Percentiles rank a stretch among this genome's conserved stretches.
These are phyloP conservation scores for Nectriaceae sp. DNA, from an alignment of 2,329 filamentous ascomycete genomes.

Conservation along the genomic window DNA sequence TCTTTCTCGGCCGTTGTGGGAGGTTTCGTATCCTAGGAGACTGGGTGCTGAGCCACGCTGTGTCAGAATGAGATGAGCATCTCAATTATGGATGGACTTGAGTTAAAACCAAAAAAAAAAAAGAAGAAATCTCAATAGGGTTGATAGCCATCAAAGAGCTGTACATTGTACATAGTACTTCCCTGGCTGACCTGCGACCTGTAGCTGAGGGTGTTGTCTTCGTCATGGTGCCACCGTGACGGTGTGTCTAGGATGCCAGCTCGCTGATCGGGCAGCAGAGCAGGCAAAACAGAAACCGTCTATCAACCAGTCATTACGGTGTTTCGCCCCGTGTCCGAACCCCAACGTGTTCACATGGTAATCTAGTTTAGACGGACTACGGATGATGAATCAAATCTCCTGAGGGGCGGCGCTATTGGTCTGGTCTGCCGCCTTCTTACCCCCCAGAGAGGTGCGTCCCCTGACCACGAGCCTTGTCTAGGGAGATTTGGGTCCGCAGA, in stretches of 20 bases:
- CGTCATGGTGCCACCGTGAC: background rate
- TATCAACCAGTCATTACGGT: conserved; percentile 10
- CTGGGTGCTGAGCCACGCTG: background rate
- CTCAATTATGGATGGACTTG: background rate
- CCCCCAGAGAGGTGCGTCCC: conserved; percentile 5
- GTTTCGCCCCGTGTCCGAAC: conserved; percentile 15
- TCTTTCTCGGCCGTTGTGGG: background rate
- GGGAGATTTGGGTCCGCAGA: conserved; percentile 15
- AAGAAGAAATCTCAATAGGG: background rate
- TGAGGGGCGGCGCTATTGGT: conserved; percentile 23
- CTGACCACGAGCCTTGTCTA: conserved; percentile 24
- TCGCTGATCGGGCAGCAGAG: background rate
- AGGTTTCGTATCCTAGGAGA: background rate
- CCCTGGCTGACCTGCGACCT: background rate
- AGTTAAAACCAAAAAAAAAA: background rate
- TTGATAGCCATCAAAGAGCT: background rate
- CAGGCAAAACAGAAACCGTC: conserved; percentile 2
- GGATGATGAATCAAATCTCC: conserved; percentile 28
- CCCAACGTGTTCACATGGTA: conserved; percentile 23
- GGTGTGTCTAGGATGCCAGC: background rate
- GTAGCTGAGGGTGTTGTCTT: background rate
- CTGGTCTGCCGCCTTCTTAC: conserved; percentile 16
- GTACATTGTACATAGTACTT: background rate
- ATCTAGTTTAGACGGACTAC: conserved; percentile 18
- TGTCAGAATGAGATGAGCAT: background rate